phyloP scores from a whole-genome alignment of 805 yeast species.

The Candida railenensis region DNA sequence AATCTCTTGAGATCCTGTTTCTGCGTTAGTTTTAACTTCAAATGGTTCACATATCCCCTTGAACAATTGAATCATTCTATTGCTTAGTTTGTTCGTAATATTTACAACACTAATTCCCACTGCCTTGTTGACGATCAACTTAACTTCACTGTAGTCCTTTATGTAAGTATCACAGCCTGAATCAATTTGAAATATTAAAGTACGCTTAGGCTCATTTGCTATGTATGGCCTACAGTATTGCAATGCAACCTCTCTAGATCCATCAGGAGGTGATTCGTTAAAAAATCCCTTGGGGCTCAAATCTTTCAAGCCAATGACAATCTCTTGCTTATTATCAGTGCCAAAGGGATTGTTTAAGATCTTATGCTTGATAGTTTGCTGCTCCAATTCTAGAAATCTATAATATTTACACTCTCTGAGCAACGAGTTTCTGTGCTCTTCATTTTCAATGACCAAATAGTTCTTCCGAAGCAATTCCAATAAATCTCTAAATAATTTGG shows the following conservation, averaged over 20 bases:
- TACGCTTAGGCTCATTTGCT: constrained; percentile 28
- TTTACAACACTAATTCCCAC: constrained; percentile 23
- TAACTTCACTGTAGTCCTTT: constrained; percentile 24
- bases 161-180: constrained; percentile 11
- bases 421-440: constrained; percentile 55
- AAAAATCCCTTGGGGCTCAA: constrained; percentile 37
- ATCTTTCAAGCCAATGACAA: constrained; percentile 50
- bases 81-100: constrained; percentile 22
- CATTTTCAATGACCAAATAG: constrained; percentile 44
- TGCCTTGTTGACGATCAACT: constrained; percentile 29
- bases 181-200: constrained; percentile 32
- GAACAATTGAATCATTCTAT: constrained; percentile 23
- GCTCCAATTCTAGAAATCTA: constrained; percentile 73
- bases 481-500: constrained; percentile 53
- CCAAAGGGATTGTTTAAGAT: constrained; percentile 52
- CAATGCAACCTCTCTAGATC: constrained; percentile 19
- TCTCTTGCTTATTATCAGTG: constrained; percentile 47
- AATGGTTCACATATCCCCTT: constrained; percentile 14
- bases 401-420: constrained; percentile 75
- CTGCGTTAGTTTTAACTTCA: constrained; percentile 13
- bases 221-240: constrained; percentile 35
- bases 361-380: constrained; percentile 54
- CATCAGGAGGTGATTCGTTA: constrained; percentile 17
- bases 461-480: constrained; percentile 58
- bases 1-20: constrained; percentile 16